A percentile compares a stretch with the other conserved stretches of the same genome.
Evolutionary conservation across 148 eudicot genomes (phyloP).

Genomic region (Selenicereus undatus): DNA sequence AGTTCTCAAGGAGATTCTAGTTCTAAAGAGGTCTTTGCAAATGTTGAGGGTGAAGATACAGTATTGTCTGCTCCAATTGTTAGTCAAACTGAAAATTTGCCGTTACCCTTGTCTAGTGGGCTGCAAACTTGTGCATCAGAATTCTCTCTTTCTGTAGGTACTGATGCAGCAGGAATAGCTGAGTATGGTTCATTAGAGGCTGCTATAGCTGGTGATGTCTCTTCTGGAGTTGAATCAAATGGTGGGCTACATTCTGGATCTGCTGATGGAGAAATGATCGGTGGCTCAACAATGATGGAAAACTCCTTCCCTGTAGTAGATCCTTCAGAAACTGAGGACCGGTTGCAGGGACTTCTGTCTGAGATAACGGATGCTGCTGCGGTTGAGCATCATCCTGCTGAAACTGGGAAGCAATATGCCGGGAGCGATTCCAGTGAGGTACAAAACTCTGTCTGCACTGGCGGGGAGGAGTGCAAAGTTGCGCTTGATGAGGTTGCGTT

Average conservation of each 20-base stretch:
- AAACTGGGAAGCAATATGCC: constrained; percentile 8
- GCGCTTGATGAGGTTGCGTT: background rate
- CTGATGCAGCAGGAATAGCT: constrained; percentile 5
- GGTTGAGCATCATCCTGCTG: background rate
- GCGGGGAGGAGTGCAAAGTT: constrained; percentile 5
- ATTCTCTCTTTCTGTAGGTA: constrained; percentile 4
- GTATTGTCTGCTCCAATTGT: constrained; percentile 7
- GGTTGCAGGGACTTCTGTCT: constrained; percentile 1
- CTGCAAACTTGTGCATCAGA: background rate
- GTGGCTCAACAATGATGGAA: background rate
- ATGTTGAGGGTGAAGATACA: constrained; percentile 19
- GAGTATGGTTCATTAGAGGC: constrained; percentile 11
- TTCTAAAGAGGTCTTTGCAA: constrained; percentile 10
- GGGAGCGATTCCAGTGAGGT: background rate
- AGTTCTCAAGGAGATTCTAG: constrained; percentile 23
- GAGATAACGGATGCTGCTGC: constrained; percentile 15
- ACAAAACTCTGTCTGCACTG: background rate
- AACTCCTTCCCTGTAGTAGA: constrained; percentile 8
- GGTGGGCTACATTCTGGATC: background rate
- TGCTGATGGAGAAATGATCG: constrained; percentile 2
- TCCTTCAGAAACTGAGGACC: constrained; percentile 4
- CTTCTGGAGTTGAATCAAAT: constrained; percentile 1
- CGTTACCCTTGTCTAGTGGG: background rate
- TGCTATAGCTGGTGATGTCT: constrained; percentile 9
- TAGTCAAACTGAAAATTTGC: background rate